Base-by-base conservation (phyloP, 331 rosid species). In the Erythrophleum ivorense region DNA sequence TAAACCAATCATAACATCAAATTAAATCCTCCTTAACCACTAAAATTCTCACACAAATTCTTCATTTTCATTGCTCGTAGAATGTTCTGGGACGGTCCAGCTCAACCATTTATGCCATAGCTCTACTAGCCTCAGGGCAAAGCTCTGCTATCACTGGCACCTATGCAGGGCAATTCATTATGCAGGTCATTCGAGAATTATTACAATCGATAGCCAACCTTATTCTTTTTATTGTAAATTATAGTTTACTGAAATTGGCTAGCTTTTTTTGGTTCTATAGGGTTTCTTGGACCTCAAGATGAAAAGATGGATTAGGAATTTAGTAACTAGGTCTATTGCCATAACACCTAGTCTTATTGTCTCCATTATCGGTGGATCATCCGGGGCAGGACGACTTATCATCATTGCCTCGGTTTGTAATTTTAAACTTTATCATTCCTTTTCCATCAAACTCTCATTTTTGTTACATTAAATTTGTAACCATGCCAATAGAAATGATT, bases 341-440 rank as follows among this genome's bases (percentile, higher is more conserved):
- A 92, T 94, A 77, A 21, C 94, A 53, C 98, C 98, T 0, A 94
- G 98, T 85, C 95, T 94, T 16, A 29, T 92, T n/a, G 98, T 92
- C 33, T 71, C 98, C 54, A 88, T 94, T 58, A 90, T 94, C 36
- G 94, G 97, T 13, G 97, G 98, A 33, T 16, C 98, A 68, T 76
- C 88, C 4, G 93, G 97, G 6, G 97, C 97, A 46, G 92, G 97
- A 38, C 87, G 85, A 24, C 97, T 92, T 68, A 94, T 94, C 80
- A 82, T 92, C 81, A 92, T 94, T 9, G 92, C 99, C 54, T 91
- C 98, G 90, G 98, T 94, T 86, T 34, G 94, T 84, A 82, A 7
- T 72, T 62, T 52, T 2, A 38, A 9, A 78, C 58, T 16, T 73
- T 10, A 1, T 41, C 50, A 38, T 18, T 75, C 2, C 33, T 63